Conservation (phyloP, 768 basidiomycete genomes). For the Termitomyces sp. region DNA sequence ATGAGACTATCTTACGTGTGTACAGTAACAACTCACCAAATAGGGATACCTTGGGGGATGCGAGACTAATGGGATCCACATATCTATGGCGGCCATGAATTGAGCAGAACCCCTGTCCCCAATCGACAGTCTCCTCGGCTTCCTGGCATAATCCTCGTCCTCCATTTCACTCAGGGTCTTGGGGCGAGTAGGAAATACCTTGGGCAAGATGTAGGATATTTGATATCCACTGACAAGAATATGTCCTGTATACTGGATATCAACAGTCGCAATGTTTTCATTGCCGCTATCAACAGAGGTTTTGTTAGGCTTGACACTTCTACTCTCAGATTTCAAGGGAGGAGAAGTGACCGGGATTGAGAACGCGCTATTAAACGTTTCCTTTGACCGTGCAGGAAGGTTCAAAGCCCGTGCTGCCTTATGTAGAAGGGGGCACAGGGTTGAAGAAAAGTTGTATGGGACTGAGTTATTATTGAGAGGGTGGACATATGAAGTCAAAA, state of each 20-base stretch:
- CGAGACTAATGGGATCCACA: constrained; percentile 66
- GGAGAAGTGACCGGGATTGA: constrained; percentile 29
- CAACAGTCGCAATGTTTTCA: constrained; percentile 41
- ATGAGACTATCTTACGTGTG: constrained; percentile 3
- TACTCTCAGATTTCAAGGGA: constrained; percentile 21
- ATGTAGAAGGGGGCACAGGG: constrained; percentile 56
- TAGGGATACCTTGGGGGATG: constrained; percentile 72
- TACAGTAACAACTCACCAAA: constrained; percentile 39
- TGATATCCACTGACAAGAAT: constrained; percentile 75
- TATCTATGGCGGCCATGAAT: constrained; percentile 78
- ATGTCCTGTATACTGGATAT: constrained; percentile 66
- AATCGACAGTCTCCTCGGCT: constrained; percentile 48
- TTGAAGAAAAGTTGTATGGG: constrained; percentile 72
- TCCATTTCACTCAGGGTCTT: constrained; percentile 23
- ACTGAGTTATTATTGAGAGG: constrained; percentile 66
- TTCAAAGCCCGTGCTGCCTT: constrained; percentile 67
- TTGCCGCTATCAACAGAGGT: constrained; percentile 21
- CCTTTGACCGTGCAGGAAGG: constrained; percentile 53
- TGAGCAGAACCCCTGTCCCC: constrained; percentile 58
- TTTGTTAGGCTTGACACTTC: constrained; percentile 31
- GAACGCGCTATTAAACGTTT: constrained; percentile 58
- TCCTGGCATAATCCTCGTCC: constrained; percentile 20
- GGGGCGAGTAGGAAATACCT: constrained; percentile 42
- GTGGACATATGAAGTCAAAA: constrained; percentile 68
- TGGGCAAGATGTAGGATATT: constrained; percentile 73